Percentiles rank a stretch among this genome's conserved stretches.
These are phyloP conservation scores for Ligustrum vulgare DNA, from an alignment of 257 asterid genomes.

Conservation along the genomic window DNA sequence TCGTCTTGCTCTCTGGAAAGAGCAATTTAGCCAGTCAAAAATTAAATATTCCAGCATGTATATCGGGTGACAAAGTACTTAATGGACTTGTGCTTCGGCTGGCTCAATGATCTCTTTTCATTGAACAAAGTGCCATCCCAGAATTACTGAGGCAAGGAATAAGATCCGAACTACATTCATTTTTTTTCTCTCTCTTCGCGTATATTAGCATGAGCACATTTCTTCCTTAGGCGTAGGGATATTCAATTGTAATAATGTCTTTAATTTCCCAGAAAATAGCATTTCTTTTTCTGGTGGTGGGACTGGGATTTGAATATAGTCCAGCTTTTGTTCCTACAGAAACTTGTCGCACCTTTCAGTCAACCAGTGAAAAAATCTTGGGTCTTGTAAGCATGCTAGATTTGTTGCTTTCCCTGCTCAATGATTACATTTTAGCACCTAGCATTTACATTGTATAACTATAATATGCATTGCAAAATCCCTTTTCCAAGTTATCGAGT, in stretches of 20 bases:
- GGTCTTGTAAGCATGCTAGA: slow-evolving; percentile 62
- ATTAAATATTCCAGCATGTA: slow-evolving; percentile 47
- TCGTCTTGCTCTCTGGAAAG: slow-evolving; percentile 77
- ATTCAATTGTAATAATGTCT: slow-evolving; percentile 11
- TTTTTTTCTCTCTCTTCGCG: neutral
- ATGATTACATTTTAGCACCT: neutral
- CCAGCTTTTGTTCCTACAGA: slow-evolving; percentile 81
- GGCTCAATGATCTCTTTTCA: slow-evolving; percentile 62
- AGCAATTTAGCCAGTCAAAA: slow-evolving; percentile 48
- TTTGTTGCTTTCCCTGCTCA: slow-evolving; percentile 10
- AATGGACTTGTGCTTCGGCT: slow-evolving; percentile 91
- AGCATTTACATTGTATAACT: neutral
- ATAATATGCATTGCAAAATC: neutral
- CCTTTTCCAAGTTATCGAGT: neutral
- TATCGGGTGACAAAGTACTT: slow-evolving; percentile 59
- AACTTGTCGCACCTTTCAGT: slow-evolving; percentile 72
- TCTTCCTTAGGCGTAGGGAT: neutral
- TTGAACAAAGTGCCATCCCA: slow-evolving; percentile 83
- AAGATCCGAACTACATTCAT: slow-evolving; percentile 2
- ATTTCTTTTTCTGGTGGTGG: slow-evolving; percentile 75
- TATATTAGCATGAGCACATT: slow-evolving; percentile 3
- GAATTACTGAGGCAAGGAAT: slow-evolving; percentile 75
- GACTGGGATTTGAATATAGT: slow-evolving; percentile 52
- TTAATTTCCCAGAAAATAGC: slow-evolving; percentile 77
- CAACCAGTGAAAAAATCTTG: slow-evolving; percentile 80